phyloP scores from a whole-genome alignment of 148 eudicot genomes.

The Vaccinium vitisidaea region DNA sequence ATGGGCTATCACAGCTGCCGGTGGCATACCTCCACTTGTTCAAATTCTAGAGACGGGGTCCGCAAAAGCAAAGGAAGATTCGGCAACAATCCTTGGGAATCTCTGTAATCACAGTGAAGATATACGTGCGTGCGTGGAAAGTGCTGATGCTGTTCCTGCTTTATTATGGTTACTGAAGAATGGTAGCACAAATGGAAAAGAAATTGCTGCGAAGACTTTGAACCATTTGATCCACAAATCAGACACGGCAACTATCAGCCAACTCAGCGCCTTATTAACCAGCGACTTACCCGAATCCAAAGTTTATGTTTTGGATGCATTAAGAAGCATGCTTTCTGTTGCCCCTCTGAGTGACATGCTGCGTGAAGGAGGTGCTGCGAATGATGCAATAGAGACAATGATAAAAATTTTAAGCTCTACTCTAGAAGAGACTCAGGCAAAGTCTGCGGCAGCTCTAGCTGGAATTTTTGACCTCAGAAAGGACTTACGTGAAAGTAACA shows the following conservation, averaged over 20 bases:
- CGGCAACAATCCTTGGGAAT: constrained; percentile 92
- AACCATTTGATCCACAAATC: constrained; percentile 96
- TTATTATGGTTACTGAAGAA: constrained; percentile 93
- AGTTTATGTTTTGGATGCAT: constrained; percentile 86
- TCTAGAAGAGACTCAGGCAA: constrained; percentile 89
- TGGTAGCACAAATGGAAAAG: constrained; percentile 92
- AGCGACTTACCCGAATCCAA: constrained; percentile 98
- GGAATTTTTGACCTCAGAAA: constrained; percentile 79
- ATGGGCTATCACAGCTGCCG: constrained; percentile 99
- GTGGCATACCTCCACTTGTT: constrained; percentile 98
- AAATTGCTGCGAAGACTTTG: constrained; percentile 91
- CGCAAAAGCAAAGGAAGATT: constrained; percentile 94
- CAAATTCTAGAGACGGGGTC: constrained; percentile 99
- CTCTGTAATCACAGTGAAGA: constrained; percentile 99
- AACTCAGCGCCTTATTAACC: constrained; percentile 84
- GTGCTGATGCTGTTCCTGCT: constrained; percentile 99
- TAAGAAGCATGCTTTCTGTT: constrained; percentile 81
- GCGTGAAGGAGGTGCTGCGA: constrained; percentile 94
- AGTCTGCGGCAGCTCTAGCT: constrained; percentile 87
- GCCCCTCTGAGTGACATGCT: constrained; percentile 75
- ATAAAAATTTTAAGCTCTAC: constrained; percentile 70
- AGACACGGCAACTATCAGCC: constrained; percentile 94
- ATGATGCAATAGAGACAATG: constrained; percentile 94
- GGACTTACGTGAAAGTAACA: constrained; percentile 81
- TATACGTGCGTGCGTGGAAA: constrained; percentile 97